phyloP scores from a whole-genome alignment of 495 filamentous ascomycete species.

The Penicillium alfredii region DNA sequence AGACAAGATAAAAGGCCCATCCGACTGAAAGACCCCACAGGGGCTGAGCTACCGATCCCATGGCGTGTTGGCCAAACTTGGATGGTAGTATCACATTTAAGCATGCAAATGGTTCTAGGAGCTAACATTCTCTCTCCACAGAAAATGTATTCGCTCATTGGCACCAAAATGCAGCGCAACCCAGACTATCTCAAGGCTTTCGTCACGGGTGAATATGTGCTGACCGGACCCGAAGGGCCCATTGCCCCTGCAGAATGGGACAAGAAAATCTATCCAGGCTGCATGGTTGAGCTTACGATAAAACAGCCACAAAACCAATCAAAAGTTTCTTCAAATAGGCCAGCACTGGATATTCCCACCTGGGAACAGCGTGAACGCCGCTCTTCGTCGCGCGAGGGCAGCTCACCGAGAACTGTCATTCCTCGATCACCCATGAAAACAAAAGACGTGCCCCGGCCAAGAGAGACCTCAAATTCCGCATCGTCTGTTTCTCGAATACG shows the following conservation, averaged over 20 bases:
- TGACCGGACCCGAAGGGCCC: conserved; percentile 2
- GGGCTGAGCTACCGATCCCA: conserved; percentile 3
- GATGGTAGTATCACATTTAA: not conserved
- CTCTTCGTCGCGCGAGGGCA: too few relatives aligned
- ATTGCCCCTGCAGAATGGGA: conserved; percentile 1
- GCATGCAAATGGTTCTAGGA: too few relatives aligned
- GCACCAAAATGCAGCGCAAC: conserved; percentile 1
- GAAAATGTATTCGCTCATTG: not conserved
- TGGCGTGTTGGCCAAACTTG: conserved; percentile 2
- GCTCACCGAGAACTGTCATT: too few relatives aligned
- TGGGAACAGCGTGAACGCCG: too few relatives aligned
- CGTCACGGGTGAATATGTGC: not conserved
- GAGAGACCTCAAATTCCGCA: too few relatives aligned
- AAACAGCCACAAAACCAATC: too few relatives aligned
- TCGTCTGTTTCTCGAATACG: too few relatives aligned
- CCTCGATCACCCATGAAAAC: too few relatives aligned
- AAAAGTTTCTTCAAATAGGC: too few relatives aligned
- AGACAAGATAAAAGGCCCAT: not conserved
- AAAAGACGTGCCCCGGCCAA: too few relatives aligned
- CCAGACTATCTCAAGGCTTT: not conserved
- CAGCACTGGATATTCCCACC: too few relatives aligned
- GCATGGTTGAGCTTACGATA: conserved; percentile 3
- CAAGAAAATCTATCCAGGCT: conserved; percentile 1
- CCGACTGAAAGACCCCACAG: conserved; percentile 1
- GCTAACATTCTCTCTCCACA: too few relatives aligned